Base-by-base conservation (phyloP, 768 basidiomycete genomes). In the Saitozyma sp. region DNA sequence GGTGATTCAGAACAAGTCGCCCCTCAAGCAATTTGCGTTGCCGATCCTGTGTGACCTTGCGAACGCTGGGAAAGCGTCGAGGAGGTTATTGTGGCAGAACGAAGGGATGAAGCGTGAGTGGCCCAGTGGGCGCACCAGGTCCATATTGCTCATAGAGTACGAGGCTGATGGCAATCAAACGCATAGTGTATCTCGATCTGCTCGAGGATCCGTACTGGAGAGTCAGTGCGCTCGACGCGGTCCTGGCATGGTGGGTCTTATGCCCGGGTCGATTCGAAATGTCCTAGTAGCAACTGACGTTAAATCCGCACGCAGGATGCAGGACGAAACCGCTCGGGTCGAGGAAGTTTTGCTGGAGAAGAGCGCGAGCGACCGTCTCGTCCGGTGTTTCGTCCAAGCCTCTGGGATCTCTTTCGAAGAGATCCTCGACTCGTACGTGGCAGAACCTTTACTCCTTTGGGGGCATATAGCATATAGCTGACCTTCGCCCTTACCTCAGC, bases 1-100 rank as follows among this genome's bases (percentile, higher is more conserved):
- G 6, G 89, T 97, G 58, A 91, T 96, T 67, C 86, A 88, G 74
- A 88, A 87, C 7, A 89, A 86, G 63, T 96, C 94, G 9, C 95
- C 93, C 0, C 84, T 98, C 74, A 95, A 92, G 79, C 94, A 99
- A 72, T 97, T 99, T 73, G 96, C 95, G 0, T 83, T 99, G 43
- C 95, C 96, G 0, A 94, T 99, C 66, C 83, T 99, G 4, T 98
- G 95, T 79, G 96, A 99, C 76, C 85, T 98, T 50, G 92, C 94
- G 0, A 91, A 89, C 78, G 92, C 95, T 4, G 91, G 93, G 53
- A 97, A 97, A 83, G 90, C 87, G 60, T 93, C 92, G 73, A 85
- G 96, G 48, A 88, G 87, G 49, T 72, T 94, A 50, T 81, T 97
- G 59, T 95, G 95, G 95, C 90, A 95, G 73, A 88, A 96, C 70